phyloP scores from a whole-genome alignment of 768 basidiomycete genomes.

The Phlebiopsis flavidoalba region DNA sequence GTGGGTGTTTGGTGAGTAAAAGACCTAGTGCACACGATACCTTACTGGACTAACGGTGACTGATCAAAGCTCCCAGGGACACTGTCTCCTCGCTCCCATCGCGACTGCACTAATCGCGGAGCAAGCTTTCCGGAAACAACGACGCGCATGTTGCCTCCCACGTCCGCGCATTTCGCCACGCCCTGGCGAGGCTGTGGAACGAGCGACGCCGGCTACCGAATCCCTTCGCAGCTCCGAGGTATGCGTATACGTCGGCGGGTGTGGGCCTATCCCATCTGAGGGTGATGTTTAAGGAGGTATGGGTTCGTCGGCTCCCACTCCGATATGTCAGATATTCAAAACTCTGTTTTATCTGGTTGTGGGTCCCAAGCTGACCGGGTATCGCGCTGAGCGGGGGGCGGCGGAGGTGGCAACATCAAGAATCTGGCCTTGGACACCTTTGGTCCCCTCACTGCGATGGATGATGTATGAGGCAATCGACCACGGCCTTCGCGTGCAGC shows the following conservation, averaged over 20 bases:
- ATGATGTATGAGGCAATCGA: background rate
- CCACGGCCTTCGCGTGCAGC: background rate
- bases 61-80: constrained; percentile 37
- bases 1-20: background rate
- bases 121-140: background rate
- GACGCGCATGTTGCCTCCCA: constrained; percentile 20
- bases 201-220: constrained; percentile 51
- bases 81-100: constrained; percentile 66
- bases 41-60: too few species aligned
- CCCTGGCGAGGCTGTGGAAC: constrained; percentile 55
- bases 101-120: constrained; percentile 41
- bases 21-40: too few species aligned
- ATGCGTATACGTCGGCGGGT: background rate
- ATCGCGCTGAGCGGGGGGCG: too few species aligned
- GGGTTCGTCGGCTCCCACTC: constrained; percentile 3
- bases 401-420: background rate
- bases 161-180: constrained; percentile 57
- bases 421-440: too few species aligned
- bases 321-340: background rate
- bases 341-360: background rate
- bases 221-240: too few species aligned
- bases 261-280: background rate
- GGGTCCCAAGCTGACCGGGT: background rate
- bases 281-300: background rate
- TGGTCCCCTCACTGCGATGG: background rate